phyloP scores from a whole-genome alignment of 345 rosid genomes.

The Citrus sp. region DNA sequence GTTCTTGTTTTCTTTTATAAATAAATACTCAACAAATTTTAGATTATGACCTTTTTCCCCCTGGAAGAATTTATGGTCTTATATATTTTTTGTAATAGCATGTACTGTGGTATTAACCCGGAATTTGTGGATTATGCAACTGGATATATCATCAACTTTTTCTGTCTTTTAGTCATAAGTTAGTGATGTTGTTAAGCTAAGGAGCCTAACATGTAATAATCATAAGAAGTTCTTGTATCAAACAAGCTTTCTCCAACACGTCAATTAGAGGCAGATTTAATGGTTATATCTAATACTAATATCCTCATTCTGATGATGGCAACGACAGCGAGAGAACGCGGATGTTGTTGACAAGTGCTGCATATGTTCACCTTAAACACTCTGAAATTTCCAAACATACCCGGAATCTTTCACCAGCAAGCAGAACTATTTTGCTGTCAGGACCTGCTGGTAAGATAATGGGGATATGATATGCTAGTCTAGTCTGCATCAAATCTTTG shows the following conservation, averaged over 20 bases:
- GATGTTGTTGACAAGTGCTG: constrained; percentile 75
- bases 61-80: not conserved
- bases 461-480: not conserved
- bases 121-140: not conserved
- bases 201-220: not conserved
- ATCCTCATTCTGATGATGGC: constrained; percentile 12
- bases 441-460: constrained; percentile 79
- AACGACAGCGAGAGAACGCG: constrained; percentile 66
- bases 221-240: not conserved
- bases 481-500: not conserved
- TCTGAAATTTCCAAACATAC: constrained; percentile 78
- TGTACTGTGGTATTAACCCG: not conserved
- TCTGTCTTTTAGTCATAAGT: not conserved
- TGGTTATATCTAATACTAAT: not conserved
- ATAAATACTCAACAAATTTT: constrained; percentile 6
- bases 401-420: constrained; percentile 89
- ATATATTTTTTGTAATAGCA: not conserved
- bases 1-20: not conserved
- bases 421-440: constrained; percentile 81
- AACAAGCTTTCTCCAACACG: not conserved
- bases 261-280: not conserved
- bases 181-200: not conserved
- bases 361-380: constrained; percentile 77
- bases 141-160: not conserved
- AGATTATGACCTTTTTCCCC: too few relatives aligned